These are phyloP conservation scores for Panellus pusillus DNA, from an alignment of 768 basidiomycete species.

Conservation along the genomic window DNA sequence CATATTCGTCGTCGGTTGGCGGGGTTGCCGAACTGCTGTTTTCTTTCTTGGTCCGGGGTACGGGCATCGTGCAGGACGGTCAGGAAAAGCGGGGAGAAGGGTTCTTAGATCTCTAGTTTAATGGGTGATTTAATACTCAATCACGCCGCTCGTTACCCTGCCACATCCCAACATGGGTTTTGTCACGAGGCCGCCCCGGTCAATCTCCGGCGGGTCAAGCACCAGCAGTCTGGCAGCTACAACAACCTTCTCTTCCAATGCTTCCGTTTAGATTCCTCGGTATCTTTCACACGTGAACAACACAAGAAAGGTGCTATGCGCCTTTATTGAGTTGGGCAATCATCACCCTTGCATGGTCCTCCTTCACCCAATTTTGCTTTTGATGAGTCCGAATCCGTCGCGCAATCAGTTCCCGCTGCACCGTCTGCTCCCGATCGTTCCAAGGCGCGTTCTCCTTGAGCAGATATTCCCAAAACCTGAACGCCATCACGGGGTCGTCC, in stretches of 20 bases:
- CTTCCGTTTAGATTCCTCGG: constrained; percentile 8
- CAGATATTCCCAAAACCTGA: constrained; percentile 57
- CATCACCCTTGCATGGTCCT: constrained; percentile 28
- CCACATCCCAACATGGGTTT: constrained; percentile 30
- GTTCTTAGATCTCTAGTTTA: constrained; percentile 8
- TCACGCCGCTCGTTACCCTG: background rate
- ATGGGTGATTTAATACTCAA: constrained; percentile 26
- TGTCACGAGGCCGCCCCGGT: constrained; percentile 44
- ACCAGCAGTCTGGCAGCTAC: constrained; percentile 34
- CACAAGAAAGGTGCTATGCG: background rate
- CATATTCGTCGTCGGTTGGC: constrained; percentile 62
- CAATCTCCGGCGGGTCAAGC: constrained; percentile 40
- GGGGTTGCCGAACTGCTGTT: constrained; percentile 60
- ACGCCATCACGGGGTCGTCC: constrained; percentile 53
- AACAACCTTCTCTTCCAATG: constrained; percentile 1
- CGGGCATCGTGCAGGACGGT: constrained; percentile 55
- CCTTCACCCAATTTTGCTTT: constrained; percentile 15
- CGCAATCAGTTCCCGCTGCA: constrained; percentile 43
- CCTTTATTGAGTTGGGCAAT: constrained; percentile 28
- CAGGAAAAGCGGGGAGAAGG: constrained; percentile 26
- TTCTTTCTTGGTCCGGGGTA: constrained; percentile 61
- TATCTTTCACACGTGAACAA: constrained; percentile 20
- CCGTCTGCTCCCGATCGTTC: constrained; percentile 46
- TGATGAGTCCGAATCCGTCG: constrained; percentile 28
- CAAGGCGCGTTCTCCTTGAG: constrained; percentile 46